A percentile compares a stretch with the other conserved stretches of the same genome.
phyloP scores from a whole-genome alignment of 2,329 filamentous ascomycete species.

The Apiospora aurea region DNA sequence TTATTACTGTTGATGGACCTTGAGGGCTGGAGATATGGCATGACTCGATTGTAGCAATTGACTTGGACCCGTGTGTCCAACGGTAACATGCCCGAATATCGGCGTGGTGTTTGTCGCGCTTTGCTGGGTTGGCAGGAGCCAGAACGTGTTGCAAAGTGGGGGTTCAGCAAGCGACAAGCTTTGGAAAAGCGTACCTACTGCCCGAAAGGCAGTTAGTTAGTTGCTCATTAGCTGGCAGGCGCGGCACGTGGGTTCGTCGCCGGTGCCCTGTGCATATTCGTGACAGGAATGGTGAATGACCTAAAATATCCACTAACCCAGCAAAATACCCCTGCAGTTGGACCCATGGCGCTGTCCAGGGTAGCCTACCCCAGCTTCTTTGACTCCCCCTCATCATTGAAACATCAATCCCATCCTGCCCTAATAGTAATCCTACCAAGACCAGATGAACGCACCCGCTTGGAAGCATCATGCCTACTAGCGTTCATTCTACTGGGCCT shows the following conservation, averaged over 20 bases:
- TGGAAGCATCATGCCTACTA: not conserved
- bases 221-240: not conserved
- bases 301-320: not conserved
- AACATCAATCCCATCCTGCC: not conserved
- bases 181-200: not conserved
- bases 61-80: not conserved
- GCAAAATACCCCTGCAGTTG: no score
- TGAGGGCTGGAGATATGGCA: not conserved
- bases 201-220: not conserved
- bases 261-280: not conserved
- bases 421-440: not conserved
- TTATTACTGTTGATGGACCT: not conserved
- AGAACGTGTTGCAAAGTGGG: not conserved
- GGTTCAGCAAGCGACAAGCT: not conserved
- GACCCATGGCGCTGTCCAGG: not conserved
- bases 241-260: conserved; percentile 2
- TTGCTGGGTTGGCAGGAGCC: not conserved
- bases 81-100: not conserved
- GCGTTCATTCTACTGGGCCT: not conserved
- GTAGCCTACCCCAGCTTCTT: conserved; percentile 1
- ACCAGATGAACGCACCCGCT: not conserved
- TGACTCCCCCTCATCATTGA: not conserved
- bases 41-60: not conserved
- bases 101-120: not conserved
- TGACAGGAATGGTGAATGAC: not conserved